A percentile compares a stretch with the other conserved stretches of the same genome.
Evolutionary conservation across 148 eudicot species (phyloP).

Genomic region (Hydrangea macrophylla): DNA sequence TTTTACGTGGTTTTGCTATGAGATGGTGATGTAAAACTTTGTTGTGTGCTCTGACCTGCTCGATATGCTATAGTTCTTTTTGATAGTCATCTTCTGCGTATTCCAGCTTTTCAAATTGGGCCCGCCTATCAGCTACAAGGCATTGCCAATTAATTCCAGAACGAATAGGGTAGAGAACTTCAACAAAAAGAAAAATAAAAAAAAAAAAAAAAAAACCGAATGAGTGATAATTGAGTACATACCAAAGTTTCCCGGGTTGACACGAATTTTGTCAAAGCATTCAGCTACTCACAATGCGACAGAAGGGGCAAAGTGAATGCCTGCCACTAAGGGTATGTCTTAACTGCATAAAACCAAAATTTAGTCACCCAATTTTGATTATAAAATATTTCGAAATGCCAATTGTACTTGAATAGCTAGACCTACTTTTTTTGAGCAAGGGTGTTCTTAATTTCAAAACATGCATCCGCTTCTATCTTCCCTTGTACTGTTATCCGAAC

Average conservation of each 20-base stretch:
- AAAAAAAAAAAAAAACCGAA: constrained; percentile 3
- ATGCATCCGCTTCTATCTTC: constrained; percentile 97
- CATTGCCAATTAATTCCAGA: constrained; percentile 19
- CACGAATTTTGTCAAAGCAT: constrained; percentile 98
- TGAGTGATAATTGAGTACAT: constrained; percentile 34
- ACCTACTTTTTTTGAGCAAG: constrained; percentile 93
- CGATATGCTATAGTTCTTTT: constrained; percentile 22
- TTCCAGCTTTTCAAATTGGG: constrained; percentile 90
- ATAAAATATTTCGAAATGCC: not conserved
- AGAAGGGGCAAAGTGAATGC: constrained; percentile 96
- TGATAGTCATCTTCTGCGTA: constrained; percentile 92
- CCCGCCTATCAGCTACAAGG: constrained; percentile 92
- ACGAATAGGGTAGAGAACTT: no score
- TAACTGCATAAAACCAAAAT: constrained; percentile 51
- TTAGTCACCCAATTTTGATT: no score
- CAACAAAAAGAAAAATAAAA: constrained; percentile 9
- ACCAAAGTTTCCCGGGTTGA: constrained; percentile 98
- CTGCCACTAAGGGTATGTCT: constrained; percentile 92
- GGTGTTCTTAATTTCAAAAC: constrained; percentile 86
- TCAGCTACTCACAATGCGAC: constrained; percentile 93
- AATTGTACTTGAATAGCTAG: constrained; percentile 8
- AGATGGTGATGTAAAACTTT: not conserved
- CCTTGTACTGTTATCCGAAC: constrained; percentile 97
- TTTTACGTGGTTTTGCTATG: not conserved
- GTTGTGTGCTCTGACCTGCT: constrained; percentile 13